phyloP scores from a whole-genome alignment of 768 basidiomycete genomes.

The Sistotremastrum suecicum region DNA sequence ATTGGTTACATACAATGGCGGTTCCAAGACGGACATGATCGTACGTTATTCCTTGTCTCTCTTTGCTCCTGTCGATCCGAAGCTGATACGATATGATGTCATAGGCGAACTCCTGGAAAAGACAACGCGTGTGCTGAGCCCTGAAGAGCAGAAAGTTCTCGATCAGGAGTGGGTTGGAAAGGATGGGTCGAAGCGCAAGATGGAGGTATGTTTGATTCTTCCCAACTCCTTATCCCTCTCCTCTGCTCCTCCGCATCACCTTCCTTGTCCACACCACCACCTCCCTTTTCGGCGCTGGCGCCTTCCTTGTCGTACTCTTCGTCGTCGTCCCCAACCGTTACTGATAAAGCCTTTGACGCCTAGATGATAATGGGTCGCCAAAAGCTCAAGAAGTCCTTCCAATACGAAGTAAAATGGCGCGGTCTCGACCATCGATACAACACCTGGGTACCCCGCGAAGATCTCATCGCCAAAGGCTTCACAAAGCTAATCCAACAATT shows the following conservation, averaged over 20 bases:
- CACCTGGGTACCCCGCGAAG: constrained; percentile 83
- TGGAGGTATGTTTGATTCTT: constrained; percentile 48
- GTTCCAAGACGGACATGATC: constrained; percentile 97
- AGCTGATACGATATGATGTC: constrained; percentile 2
- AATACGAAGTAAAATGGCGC: constrained; percentile 85
- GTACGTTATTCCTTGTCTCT: constrained; percentile 26
- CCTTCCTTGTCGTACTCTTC: background rate
- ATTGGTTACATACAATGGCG: constrained; percentile 98
- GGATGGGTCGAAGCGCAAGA: constrained; percentile 79
- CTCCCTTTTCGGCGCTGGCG: background rate
- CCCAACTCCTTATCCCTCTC: background rate
- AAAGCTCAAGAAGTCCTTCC: constrained; percentile 91
- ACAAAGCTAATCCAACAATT: constrained; percentile 85
- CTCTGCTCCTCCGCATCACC: too few species aligned
- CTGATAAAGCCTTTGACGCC: background rate
- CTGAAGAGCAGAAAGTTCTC: constrained; percentile 64
- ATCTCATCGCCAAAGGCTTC: constrained; percentile 76
- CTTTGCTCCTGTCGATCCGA: constrained; percentile 6
- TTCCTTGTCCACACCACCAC: too few species aligned
- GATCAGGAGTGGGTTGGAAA: constrained; percentile 84
- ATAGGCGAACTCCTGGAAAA: constrained; percentile 84
- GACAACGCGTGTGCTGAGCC: constrained; percentile 77
- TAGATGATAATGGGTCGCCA: constrained; percentile 86
- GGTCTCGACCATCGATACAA: constrained; percentile 78
- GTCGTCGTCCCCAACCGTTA: background rate